Conservation (phyloP, 2,329 filamentous ascomycete genomes). For the Hymenoscyphus fraxineus region DNA sequence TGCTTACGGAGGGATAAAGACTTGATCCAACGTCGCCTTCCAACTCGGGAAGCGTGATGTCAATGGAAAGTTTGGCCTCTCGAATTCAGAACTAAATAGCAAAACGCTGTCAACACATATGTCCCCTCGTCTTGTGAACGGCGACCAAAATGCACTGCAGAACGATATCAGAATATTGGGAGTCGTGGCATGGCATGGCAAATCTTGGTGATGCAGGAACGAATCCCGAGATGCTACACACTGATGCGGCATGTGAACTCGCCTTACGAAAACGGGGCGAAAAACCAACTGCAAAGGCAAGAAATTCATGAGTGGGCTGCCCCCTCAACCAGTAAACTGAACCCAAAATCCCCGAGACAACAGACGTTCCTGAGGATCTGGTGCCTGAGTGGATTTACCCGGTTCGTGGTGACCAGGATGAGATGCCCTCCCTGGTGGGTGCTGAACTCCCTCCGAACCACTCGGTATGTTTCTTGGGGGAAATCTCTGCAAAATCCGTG, state of each 20-base stretch:
- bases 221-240: background rate
- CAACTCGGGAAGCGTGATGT: background rate
- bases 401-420: background rate
- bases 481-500: constrained; percentile 1
- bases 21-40: background rate
- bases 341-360: background rate
- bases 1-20: background rate
- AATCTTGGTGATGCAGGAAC: constrained; percentile 1
- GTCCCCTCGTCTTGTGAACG: background rate
- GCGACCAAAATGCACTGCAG: background rate
- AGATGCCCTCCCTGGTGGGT: background rate
- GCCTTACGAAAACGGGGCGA: background rate
- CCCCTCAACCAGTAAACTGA: background rate
- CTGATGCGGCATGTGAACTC: constrained; percentile 1
- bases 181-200: background rate
- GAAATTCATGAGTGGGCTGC: background rate
- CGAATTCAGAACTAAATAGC: background rate
- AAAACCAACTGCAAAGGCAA: background rate
- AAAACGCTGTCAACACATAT: background rate
- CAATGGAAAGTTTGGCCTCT: background rate
- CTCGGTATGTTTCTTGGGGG: background rate
- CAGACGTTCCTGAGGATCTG: constrained; percentile 2
- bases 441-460: background rate
- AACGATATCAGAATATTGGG: background rate
- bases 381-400: constrained; percentile 2